Evolutionary conservation across 1,284 basidiomycete species (phyloP), one percentile per base, ranked within the genome.

Genomic region (Puccinia coronata): DNA sequence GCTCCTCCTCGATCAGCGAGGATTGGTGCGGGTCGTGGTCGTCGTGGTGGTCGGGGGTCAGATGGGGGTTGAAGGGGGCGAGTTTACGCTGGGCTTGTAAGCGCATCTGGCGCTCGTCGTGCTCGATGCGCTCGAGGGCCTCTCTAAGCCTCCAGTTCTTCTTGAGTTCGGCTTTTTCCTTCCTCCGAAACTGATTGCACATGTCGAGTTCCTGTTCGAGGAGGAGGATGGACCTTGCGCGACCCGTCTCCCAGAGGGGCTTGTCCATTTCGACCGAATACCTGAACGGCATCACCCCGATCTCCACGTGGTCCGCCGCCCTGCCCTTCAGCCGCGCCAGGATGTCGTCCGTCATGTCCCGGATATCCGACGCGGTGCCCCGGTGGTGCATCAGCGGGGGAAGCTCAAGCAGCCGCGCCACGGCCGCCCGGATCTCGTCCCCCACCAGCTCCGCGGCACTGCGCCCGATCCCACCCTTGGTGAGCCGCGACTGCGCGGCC

Each of bases 281-380:
- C 88, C 99, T 98, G 90, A 92, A 98, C 43, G 97, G 97, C 88
- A 99, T 99, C 89, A 99, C 97, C 87, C 94, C 97, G 87, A 99
- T 99, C 89, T 99, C 97, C 11, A 99, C 97, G 87, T 99, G 96
- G 86, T 99, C 97, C 0, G 94, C 92, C 3, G 97, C 95, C 78
- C 98, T 87, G 12, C 93, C 92, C 82, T 98, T 92, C 2, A 96
- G 90, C 84, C 98, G 95, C 70, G 95, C 90, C 80, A 99, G 88
- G 84, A 99, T 96, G 84, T 90, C 91, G 86, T 97, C 95, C 20
- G 93, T 93, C 86, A 98, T 97, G 84, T 95, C 90, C 78, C 94
- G 90, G 81, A 99, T 91, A 25, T 95, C 91, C 83, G 96, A 94
- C 1, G 94, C 90, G 0, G 95, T 93, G 20, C 89, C 90, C 0